These are phyloP conservation scores for Goffeauzyma gilvescens DNA, from an alignment of 768 basidiomycete genomes.

Conservation along the genomic window DNA sequence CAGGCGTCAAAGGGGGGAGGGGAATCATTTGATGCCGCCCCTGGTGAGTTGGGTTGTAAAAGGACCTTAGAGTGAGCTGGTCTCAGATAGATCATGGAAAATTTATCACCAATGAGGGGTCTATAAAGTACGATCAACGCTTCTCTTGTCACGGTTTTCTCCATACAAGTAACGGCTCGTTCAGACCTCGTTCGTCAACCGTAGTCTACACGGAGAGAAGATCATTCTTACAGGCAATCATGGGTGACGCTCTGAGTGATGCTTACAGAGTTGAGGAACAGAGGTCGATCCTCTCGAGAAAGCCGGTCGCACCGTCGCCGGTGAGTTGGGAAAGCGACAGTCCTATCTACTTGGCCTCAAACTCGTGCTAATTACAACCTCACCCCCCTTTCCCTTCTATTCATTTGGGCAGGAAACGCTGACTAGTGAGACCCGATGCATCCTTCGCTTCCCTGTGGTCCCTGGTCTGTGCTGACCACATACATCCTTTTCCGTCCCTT, in stretches of 20 bases:
- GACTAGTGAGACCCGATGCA: too few species aligned
- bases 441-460: too few species aligned
- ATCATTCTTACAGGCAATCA: neutral
- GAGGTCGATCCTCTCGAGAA: constrained; percentile 20
- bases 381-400: too few species aligned
- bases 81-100: neutral
- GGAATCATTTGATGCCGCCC: too few species aligned
- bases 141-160: neutral
- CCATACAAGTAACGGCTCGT: neutral
- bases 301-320: constrained; percentile 18
- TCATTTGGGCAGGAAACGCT: too few species aligned
- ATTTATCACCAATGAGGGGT: neutral
- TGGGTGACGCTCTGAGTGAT: neutral
- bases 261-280: constrained; percentile 22
- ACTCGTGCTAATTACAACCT: too few species aligned
- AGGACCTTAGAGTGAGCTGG: neutral
- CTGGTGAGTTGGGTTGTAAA: too few species aligned
- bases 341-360: too few species aligned
- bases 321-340: constrained; percentile 12
- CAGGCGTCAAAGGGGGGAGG: too few species aligned
- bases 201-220: too few species aligned
- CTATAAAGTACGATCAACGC: neutral
- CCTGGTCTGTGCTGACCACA: too few species aligned
- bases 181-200: neutral
- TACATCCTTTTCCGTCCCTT: constrained; percentile 4